phyloP scores from a whole-genome alignment of 148 eudicot genomes.

The Cornus kousa region DNA sequence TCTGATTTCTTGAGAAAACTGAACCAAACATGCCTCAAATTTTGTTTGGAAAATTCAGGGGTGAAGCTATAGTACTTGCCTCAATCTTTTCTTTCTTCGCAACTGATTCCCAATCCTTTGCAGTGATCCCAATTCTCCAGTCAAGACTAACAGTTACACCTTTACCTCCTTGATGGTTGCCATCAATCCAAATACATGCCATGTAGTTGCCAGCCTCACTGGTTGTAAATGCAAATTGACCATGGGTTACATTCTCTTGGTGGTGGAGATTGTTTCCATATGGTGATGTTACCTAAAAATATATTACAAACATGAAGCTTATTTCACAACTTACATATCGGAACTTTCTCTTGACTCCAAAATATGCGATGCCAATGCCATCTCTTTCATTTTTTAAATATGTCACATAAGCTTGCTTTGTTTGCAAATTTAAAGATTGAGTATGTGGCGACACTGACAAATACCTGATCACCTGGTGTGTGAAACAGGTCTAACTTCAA shows the following conservation, averaged over 20 bases:
- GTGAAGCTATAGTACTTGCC: slow-evolving; percentile 22
- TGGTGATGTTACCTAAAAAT: slow-evolving; percentile 54
- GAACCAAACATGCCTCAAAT: not conserved
- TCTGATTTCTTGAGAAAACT: not conserved
- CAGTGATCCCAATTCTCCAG: slow-evolving; percentile 69
- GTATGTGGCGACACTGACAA: not conserved
- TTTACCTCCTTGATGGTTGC: slow-evolving; percentile 23
- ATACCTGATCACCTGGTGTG: not conserved
- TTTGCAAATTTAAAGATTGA: not conserved
- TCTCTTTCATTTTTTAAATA: not conserved
- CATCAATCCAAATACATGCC: slow-evolving; percentile 68
- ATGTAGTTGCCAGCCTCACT: slow-evolving; percentile 58
- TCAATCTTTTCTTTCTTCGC: slow-evolving; percentile 73
- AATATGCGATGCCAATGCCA: not conserved
- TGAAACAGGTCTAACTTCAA: not conserved
- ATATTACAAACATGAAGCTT: not conserved
- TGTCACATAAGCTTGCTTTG: not conserved
- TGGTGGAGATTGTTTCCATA: slow-evolving; percentile 57
- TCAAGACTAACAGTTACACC: slow-evolving; percentile 57
- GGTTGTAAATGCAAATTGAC: slow-evolving; percentile 70
- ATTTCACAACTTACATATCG: not conserved
- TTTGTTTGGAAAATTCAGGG: not conserved
- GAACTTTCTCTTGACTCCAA: not conserved
- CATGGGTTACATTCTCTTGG: slow-evolving; percentile 60
- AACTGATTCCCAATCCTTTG: slow-evolving; percentile 84